Base-by-base conservation (phyloP, 805 yeast genomes). In the Saccharomycopsis capsularis region DNA sequence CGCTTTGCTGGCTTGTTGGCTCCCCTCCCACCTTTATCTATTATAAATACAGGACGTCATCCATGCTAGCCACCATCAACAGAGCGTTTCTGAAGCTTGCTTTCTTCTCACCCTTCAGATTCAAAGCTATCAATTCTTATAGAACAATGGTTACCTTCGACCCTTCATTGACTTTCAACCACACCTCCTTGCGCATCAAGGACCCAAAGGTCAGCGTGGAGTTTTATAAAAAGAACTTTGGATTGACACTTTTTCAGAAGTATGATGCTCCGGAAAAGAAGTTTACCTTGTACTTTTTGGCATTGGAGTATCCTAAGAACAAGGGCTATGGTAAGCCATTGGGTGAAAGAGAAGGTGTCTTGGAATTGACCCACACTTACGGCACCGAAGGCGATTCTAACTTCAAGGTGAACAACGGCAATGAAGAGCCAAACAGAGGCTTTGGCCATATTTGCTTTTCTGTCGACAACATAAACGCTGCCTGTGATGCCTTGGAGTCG, bases 371-470 rank as follows among this genome's bases (percentile, higher is more conserved):
- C 55, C 95, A 88, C 67, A 76, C 82, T 60, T 80, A 85, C 68
- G 93, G 91, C 9, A 71, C 81, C 42, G 85, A 84, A 65, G 65
- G 64, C 50, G 81, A 79, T 55, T 66, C 70, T 1, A 63, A 67
- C 6, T 88, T 71, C 67, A 71, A 66, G 52, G 65, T 83, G 43
- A 83, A 78, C 68, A 84, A 82, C 61, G 99, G 99, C 52, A 91
- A 93, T 63, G 79, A 73, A 6, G 88, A 82, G 46, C 91, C 95
- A 36, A 71, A 79, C 63, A 76, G 91, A 56, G 98, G 99, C 0
- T 91, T 90, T 61, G 99, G 99, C 21, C 99, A 91, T 67, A 80
- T 89, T 51, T 88, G 96, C 66, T 68, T 91, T 56, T 74, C 95
- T 1, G 96, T 90, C 15, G 86, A 87, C 57, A 82, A 90, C 67